Evolutionary conservation across 208 protist genomes (phyloP).

Genomic region (Balamuthia mandrillaris): DNA sequence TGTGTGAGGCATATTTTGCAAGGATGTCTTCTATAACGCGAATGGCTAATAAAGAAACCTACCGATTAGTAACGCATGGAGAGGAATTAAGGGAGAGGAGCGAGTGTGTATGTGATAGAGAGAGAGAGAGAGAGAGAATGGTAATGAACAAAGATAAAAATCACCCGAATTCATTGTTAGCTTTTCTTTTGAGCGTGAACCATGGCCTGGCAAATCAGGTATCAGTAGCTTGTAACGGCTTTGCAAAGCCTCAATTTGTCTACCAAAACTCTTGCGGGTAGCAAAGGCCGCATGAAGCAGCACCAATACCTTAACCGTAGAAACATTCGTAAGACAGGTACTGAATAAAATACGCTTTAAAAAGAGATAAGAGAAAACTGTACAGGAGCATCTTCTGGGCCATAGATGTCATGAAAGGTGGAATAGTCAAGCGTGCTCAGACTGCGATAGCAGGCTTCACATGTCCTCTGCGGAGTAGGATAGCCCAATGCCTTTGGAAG

Average conservation of each 20-base stretch:
- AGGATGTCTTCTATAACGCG: neutral
- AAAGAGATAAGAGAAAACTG: neutral
- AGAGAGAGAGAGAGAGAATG: no score
- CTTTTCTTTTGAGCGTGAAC: neutral
- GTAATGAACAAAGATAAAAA: no score
- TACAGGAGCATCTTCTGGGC: constrained; percentile 2
- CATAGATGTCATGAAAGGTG: neutral
- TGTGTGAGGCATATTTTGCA: neutral
- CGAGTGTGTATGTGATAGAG: no score
- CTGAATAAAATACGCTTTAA: neutral
- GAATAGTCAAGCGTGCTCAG: neutral
- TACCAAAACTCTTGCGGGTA: neutral
- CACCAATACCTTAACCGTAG: neutral
- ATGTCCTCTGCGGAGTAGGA: neutral
- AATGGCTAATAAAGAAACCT: neutral
- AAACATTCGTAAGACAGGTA: neutral
- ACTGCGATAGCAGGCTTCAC: neutral
- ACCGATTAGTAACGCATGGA: no score
- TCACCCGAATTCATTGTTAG: neutral
- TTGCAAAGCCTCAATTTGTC: neutral
- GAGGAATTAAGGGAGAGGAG: no score
- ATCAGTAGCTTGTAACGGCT: neutral
- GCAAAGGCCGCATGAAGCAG: neutral
- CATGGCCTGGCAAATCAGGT: neutral
- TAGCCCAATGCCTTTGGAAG: neutral